These are phyloP conservation scores for Neonectria coccinea DNA, from an alignment of 2,329 filamentous ascomycete genomes.

Conservation along the genomic window DNA sequence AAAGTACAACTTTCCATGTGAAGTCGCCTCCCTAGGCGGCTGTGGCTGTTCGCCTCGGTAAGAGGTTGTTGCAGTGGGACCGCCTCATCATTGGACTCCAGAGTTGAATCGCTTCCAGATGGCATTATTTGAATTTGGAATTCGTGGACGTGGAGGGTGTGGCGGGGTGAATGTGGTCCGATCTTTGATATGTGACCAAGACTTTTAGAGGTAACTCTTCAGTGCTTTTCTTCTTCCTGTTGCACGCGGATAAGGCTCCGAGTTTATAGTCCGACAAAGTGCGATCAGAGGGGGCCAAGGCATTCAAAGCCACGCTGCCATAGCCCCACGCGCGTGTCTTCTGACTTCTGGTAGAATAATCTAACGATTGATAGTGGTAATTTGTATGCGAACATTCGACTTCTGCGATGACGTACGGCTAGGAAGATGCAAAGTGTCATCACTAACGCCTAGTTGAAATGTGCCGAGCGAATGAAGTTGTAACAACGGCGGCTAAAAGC, in stretches of 20 bases:
- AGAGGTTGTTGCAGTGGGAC: neutral
- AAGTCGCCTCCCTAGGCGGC: neutral
- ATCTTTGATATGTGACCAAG: neutral
- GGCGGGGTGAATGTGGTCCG: neutral
- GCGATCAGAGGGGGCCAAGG: neutral
- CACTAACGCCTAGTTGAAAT: neutral
- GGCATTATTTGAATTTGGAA: neutral
- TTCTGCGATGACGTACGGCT: neutral
- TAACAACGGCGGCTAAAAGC: too few relatives aligned
- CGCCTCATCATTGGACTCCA: neutral
- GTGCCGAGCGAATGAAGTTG: too few relatives aligned
- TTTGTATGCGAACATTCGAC: neutral
- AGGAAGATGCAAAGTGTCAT: neutral
- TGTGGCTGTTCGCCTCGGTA: neutral
- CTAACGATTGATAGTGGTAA: neutral
- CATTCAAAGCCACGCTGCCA: neutral
- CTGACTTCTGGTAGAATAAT: neutral
- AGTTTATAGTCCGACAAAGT: neutral
- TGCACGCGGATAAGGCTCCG: neutral
- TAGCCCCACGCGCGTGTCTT: neutral
- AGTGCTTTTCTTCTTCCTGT: too few relatives aligned
- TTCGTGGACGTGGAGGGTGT: neutral
- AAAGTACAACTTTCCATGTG: constrained; percentile 14
- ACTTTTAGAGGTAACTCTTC: too few relatives aligned
- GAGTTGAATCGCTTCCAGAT: neutral